Evolutionary conservation across 805 yeast genomes (phyloP), one percentile per base, ranked within the genome.

Genomic region (Yarrowia alimentaria): DNA sequence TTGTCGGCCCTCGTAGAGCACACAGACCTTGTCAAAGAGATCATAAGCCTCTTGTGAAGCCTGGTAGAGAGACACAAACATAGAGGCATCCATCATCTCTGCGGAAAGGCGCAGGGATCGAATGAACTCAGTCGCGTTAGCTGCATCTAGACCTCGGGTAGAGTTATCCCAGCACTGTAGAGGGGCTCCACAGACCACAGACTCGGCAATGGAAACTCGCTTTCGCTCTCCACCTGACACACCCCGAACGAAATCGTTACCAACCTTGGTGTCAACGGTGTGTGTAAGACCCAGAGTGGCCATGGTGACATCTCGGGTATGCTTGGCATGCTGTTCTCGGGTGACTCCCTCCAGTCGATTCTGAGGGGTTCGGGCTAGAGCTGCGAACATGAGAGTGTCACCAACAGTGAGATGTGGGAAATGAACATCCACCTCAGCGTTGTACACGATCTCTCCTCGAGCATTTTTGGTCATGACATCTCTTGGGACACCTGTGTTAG

Each of bases 101-200:
- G 84, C 80, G 3, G 80, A 71, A 1, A 79, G 69, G 61, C 76
- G 79, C 57, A 81, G 69, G 18, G 81, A 80, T 57, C 75, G 68
- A 54, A 78, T 72, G 58, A 81, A 80, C 60, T 80, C 84, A 60
- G 78, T 68, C 24, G 86, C 86, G 40, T 85, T 80, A 20, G 85
- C 84, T 8, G 85, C 70, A 67, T 81, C 86, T 58, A 81, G 74
- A 63, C 85, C 86, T 70, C 86, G 77, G 17, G 85, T 81, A 11
- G 84, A 76, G 61, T 81, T 81, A 71, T 81, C 82, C 81, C 82
- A 78, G 65, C 79, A 75, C 60, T 77, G 79, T 32, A 78, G 51
- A 37, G 67, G 64, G 20, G 78, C 73, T 34, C 75, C 73, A 42
- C 68, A 63, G 33, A 74, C 65, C 9, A 75, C 64, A 16, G 69